These are phyloP conservation scores for Geotrichum europaeum DNA, from an alignment of 1,139 yeast species.

Conservation along the genomic window DNA sequence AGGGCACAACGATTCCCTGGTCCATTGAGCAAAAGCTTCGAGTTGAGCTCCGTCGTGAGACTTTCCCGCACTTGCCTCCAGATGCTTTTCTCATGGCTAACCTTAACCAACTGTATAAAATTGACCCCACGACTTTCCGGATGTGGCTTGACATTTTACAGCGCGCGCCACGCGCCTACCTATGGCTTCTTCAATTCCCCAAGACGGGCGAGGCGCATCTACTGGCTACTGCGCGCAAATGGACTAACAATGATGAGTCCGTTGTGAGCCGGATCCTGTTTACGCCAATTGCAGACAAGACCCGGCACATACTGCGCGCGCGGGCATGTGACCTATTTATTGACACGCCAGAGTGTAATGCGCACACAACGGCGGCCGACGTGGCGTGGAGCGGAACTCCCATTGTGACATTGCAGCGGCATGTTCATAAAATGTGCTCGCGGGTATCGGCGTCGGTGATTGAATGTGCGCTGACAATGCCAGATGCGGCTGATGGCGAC, in stretches of 20 bases:
- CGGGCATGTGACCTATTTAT: constrained; percentile 33
- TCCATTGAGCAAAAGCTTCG: constrained; percentile 26
- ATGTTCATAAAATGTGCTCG: constrained; percentile 33
- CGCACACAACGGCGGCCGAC: constrained; percentile 37
- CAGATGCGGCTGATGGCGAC: constrained; percentile 26
- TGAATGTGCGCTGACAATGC: not conserved
- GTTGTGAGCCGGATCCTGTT: constrained; percentile 27
- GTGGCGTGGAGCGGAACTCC: constrained; percentile 36
- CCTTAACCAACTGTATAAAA: constrained; percentile 35
- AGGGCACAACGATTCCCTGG: constrained; percentile 22
- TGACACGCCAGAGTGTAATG: constrained; percentile 37
- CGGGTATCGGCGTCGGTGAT: constrained; percentile 33
- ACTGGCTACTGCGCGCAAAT: constrained; percentile 25
- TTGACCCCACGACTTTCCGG: constrained; percentile 32
- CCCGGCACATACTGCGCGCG: constrained; percentile 31
- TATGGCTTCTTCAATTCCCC: constrained; percentile 35
- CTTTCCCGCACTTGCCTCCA: constrained; percentile 29
- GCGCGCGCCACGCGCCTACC: constrained; percentile 29
- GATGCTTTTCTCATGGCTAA: constrained; percentile 33
- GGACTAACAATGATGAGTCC: constrained; percentile 25
- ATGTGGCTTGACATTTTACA: constrained; percentile 31
- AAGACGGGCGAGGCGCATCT: constrained; percentile 30
- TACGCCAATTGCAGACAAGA: constrained; percentile 35
- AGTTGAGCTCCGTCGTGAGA: constrained; percentile 23
- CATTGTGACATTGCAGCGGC: constrained; percentile 31